Base-by-base conservation (phyloP, 441 rosid species). In the Populus hybrid region DNA sequence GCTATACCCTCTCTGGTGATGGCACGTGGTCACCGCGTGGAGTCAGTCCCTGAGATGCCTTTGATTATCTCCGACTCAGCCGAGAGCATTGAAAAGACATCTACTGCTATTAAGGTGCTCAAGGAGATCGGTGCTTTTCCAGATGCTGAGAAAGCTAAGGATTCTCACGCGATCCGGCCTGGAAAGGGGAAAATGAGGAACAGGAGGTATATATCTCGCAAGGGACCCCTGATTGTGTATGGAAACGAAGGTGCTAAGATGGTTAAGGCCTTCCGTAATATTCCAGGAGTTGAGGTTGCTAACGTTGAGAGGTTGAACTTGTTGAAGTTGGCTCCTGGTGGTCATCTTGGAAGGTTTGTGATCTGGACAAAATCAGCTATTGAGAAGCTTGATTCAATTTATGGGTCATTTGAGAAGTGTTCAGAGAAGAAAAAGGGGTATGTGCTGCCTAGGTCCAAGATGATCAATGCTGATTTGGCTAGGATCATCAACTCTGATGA, bases 401-500 rank as follows among this genome's bases (percentile, higher is more conserved):
- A 91, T n/a, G 99, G 99, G 0, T 83, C 95, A 0, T 95, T 95
- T 18, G 97, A 94, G 54, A 94, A 95, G 90, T 78, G 81, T 0
- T 89, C 97, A 0, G 97, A 92, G 87, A 90, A 89, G 91, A 95
- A 95, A 91, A 95, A 88, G 79, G 97, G 97, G 0, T 95, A 95
- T 20, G 88, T 94, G 38, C 67, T 95, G 28, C 99, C 99, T 0
- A 89, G 97, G 24, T 18, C 98, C 0, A 94, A 94, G 87, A 94
- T 95, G 97, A 93, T 91, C 61, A 95, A 95, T 78, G 97, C 97
- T 73, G 99, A 95, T 42, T 78, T 95, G 21, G 88, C 98, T 20
- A 90, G 99, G 87, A 94, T 95, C 71, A 95, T 94, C 64, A 95
- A 95, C 82, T 94, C 98, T 3, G 99, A 95, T 81, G 98, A 95